phyloP scores from a whole-genome alignment of 768 basidiomycete genomes.

The Kwoniella europaea region DNA sequence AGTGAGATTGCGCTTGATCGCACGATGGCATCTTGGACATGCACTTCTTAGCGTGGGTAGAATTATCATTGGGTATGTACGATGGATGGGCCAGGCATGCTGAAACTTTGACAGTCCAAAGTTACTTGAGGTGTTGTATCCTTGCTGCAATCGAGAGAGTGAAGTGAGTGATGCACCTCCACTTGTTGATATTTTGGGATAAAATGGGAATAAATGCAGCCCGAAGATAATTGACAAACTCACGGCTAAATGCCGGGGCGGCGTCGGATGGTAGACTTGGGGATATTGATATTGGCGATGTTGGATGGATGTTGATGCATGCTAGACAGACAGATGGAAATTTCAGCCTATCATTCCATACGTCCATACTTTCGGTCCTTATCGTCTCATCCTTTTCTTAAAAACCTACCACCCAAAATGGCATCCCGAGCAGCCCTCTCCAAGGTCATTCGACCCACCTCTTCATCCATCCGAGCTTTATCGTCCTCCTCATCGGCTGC shows the following conservation, averaged over 20 bases:
- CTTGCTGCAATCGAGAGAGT: background rate
- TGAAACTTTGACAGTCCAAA: too few relatives aligned
- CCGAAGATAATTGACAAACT: constrained; percentile 18
- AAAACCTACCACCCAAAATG: constrained; percentile 33
- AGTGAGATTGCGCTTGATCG: background rate
- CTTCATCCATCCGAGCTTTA: constrained; percentile 10
- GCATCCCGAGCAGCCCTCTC: constrained; percentile 42
- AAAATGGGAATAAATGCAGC: constrained; percentile 15
- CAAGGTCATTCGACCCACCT: constrained; percentile 23
- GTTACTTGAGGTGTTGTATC: too few relatives aligned
- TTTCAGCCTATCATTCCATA: background rate
- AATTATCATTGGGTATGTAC: background rate
- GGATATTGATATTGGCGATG: background rate
- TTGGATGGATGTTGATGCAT: background rate
- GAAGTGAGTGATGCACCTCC: background rate
- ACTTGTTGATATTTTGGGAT: constrained; percentile 12
- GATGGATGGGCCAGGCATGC: background rate
- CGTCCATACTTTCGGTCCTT: background rate
- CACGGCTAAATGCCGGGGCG: constrained; percentile 13
- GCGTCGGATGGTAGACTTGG: background rate
- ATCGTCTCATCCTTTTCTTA: constrained; percentile 1
- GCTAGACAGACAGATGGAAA: background rate
- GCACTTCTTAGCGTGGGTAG: background rate
- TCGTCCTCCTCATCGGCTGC: constrained; percentile 28
- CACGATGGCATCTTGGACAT: constrained; percentile 5